Percentiles rank a stretch among this genome's conserved stretches.
Evolutionary conservation across 108 stramenopile genomes (phyloP).

Genomic region (Cyclostephanos tholiformis): DNA sequence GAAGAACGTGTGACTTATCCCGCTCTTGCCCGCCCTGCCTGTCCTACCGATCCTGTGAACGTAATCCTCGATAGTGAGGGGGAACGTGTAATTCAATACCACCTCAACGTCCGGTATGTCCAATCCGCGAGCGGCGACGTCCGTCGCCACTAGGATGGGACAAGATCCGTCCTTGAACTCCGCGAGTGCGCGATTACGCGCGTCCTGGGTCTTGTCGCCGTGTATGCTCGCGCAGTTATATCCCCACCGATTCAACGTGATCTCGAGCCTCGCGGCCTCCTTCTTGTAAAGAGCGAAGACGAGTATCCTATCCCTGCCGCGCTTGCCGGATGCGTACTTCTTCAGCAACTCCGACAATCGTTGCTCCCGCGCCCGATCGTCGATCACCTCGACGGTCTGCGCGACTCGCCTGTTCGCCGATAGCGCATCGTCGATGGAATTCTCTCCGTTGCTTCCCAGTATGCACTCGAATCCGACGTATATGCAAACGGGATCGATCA

Average conservation of each 20-base stretch:
- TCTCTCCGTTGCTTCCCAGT: slow-evolving; percentile 1
- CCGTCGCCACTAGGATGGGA: slow-evolving; percentile 96
- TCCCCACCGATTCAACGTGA: slow-evolving; percentile 70
- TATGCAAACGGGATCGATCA: slow-evolving; percentile 81
- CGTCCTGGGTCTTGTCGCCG: slow-evolving; percentile 95
- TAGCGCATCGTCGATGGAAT: slow-evolving; percentile 10
- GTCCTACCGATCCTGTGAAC: slow-evolving; percentile 97
- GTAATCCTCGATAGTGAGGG: slow-evolving; percentile 96
- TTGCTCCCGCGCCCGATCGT: slow-evolving; percentile 85
- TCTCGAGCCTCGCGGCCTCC: slow-evolving; percentile 92
- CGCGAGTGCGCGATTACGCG: slow-evolving; percentile 84
- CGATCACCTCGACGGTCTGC: slow-evolving; percentile 95
- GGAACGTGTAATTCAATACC: slow-evolving; percentile 97
- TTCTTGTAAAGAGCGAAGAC: slow-evolving; percentile 98
- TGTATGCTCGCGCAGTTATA: slow-evolving; percentile 88
- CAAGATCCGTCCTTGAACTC: slow-evolving; percentile 90
- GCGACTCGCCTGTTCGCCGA: slow-evolving; percentile 71
- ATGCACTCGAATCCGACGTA: slow-evolving; percentile 60
- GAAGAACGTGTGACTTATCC: slow-evolving; percentile 96
- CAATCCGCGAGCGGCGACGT: slow-evolving; percentile 97
- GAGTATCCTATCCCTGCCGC: slow-evolving; percentile 28
- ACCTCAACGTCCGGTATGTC: slow-evolving; percentile 98
- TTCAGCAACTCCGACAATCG: slow-evolving; percentile 77
- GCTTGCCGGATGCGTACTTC: slow-evolving; percentile 62
- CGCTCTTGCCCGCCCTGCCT: slow-evolving; percentile 95